These are phyloP conservation scores for Elsinoe arachidis DNA, from an alignment of 2,329 filamentous ascomycete genomes.

Conservation along the genomic window DNA sequence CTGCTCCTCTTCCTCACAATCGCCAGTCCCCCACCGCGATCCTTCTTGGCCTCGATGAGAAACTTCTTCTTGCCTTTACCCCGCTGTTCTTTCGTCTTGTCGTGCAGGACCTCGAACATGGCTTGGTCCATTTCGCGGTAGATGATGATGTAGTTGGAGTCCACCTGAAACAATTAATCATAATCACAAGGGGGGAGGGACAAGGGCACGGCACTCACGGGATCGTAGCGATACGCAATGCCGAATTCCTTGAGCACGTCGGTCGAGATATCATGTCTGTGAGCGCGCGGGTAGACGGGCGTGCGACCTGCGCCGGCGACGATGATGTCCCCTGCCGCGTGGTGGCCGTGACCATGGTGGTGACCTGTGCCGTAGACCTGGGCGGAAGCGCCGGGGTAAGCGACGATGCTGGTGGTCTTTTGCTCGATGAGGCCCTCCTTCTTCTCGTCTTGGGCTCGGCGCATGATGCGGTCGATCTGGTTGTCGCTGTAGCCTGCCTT, in stretches of 20 bases:
- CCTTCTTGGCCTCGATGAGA: constrained; percentile 12
- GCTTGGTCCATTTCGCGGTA: constrained; percentile 7
- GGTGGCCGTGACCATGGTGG: background rate
- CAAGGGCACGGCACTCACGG: background rate
- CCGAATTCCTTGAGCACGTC: constrained; percentile 10
- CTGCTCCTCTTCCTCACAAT: constrained; percentile 5
- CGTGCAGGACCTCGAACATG: constrained; percentile 9
- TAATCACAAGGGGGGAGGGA: too few relatives aligned
- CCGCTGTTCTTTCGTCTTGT: background rate
- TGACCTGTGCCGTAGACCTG: background rate
- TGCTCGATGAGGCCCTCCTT: background rate
- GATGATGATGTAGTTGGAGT: constrained; percentile 11
- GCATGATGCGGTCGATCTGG: constrained; percentile 6
- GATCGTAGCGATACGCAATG: constrained; percentile 2
- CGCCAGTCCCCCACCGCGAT: background rate
- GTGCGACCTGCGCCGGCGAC: background rate
- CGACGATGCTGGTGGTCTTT: constrained; percentile 6
- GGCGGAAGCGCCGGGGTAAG: background rate
- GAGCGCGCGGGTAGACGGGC: constrained; percentile 6
- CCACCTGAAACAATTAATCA: background rate
- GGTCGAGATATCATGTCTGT: constrained; percentile 9
- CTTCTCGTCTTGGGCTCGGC: background rate
- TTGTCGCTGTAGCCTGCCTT: background rate
- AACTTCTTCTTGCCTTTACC: constrained; percentile 4
- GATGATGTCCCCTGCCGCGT: constrained; percentile 1